Conservation (phyloP, 2,329 filamentous ascomycete genomes). For the Microdochium nivale region DNA sequence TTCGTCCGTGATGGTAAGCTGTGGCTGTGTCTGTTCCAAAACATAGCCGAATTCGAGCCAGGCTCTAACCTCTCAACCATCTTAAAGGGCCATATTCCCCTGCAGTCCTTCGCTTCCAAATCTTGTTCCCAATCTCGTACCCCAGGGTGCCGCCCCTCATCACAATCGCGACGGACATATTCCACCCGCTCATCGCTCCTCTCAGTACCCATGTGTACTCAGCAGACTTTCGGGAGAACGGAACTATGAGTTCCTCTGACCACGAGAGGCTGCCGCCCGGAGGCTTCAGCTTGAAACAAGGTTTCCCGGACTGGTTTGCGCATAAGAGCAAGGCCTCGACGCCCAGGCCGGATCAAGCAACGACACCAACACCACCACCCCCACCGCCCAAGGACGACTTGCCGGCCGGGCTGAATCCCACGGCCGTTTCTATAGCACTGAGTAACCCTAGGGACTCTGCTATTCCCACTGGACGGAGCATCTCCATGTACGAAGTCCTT, state of each 20-base stretch:
- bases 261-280: conserved; percentile 78
- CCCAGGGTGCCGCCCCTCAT: conserved; percentile 74
- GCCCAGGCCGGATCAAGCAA: conserved; percentile 6
- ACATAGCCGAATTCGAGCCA: too few species aligned
- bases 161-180: conserved; percentile 86
- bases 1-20: conserved; percentile 77
- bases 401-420: conserved; percentile 12
- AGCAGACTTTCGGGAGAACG: conserved; percentile 64
- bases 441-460: conserved; percentile 26
- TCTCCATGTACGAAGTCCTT: conserved; percentile 60
- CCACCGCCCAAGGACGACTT: conserved; percentile 14
- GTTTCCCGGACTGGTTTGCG: conserved; percentile 87
- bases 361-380: conserved; percentile 19
- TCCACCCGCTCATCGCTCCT: conserved; percentile 87
- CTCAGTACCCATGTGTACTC: conserved; percentile 93
- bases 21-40: conserved; percentile 2
- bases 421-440: conserved; percentile 16
- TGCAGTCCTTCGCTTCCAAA: conserved; percentile 80
- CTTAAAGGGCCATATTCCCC: conserved; percentile 74
- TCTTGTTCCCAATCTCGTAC: conserved; percentile 77
- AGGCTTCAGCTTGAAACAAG: conserved; percentile 82
- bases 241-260: conserved; percentile 75
- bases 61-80: conserved; percentile 8
- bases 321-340: conserved; percentile 35
- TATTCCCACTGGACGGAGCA: conserved; percentile 30